phyloP scores from a whole-genome alignment of 2,329 filamentous ascomycete genomes.

The Venturia pyrina region DNA sequence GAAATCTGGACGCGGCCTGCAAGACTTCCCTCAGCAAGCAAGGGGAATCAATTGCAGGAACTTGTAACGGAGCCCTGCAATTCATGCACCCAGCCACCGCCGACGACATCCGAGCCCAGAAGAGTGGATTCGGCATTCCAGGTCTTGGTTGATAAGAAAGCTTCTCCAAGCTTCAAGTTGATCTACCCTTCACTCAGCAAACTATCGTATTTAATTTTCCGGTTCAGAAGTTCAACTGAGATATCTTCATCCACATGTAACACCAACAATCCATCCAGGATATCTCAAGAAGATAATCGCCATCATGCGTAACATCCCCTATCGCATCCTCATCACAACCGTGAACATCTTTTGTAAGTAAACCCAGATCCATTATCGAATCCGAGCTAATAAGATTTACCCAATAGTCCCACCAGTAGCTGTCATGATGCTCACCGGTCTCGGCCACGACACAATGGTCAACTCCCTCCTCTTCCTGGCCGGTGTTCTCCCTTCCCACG shows the following conservation, averaged over 20 bases:
- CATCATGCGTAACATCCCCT: constrained; percentile 11
- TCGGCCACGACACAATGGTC: constrained; percentile 13
- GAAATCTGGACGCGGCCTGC: neutral
- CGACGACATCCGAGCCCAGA: neutral
- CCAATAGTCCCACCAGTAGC: constrained; percentile 13
- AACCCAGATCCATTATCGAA: neutral
- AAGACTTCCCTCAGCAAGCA: neutral
- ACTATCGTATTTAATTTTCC: neutral
- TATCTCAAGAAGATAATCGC: neutral
- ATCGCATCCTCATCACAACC: constrained; percentile 14
- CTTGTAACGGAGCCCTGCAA: neutral
- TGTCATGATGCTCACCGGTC: constrained; percentile 14
- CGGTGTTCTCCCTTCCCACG: constrained; percentile 14
- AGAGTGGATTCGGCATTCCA: neutral
- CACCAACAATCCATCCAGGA: neutral
- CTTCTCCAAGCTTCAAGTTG: neutral
- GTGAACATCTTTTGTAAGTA: constrained; percentile 14
- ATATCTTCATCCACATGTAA: neutral
- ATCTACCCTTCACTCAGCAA: neutral
- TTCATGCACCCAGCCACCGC: neutral
- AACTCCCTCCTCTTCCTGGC: constrained; percentile 15
- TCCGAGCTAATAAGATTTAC: neutral
- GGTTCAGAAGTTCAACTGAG: neutral
- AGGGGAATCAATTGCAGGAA: neutral
- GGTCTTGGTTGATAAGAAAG: neutral